Evolutionary conservation across 1,284 basidiomycete genomes (phyloP), one percentile per base, ranked within the genome.

Genomic region (Ganoderma resinaceum): DNA sequence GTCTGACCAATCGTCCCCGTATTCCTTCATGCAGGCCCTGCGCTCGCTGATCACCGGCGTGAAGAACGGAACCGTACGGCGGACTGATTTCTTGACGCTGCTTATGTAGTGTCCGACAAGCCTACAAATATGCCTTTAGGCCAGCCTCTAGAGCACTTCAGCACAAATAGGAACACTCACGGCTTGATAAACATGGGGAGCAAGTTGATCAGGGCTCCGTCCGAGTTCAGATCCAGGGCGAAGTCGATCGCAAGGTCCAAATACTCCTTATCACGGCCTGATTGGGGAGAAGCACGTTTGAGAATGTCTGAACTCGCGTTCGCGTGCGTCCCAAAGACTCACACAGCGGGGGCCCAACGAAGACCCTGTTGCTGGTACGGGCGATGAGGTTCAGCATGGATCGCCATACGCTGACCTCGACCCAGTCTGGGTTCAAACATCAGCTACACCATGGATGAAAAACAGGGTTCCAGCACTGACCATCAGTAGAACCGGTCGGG

Each of bases 271-370:
- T 73, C 55, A 2, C 72, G 68, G 31, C 68, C 72, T 70, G 14
- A 26, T 49, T 65, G 18, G 42, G 23, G 12, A 42, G 16, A 40
- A 42, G 7, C 31, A 49, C 3, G n/a, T 35, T 35, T 59, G 20
- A 59, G 35, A 8, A 38, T 38, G 20, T 11, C 9, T 12, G 38
- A 26, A 16, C n/a, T 4, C 3, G 4, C 29, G 2, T 14, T n/a
- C 59, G 7, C 4, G 11, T 6, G 31, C 11, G 20, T 6, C 18
- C 16, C 14, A n/a, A 9, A n/a, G 8, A 62, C 53, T 66, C 43
- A 79, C 85, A 85, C 7, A 83, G 64, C 7, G 82, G 82, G 7
- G 77, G 64, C 2, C 85, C 84, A 62, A 87, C 81, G 65, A 87
- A 83, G 14, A 82, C 80, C 53, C 84, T 79, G 71, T 84, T 86